These are phyloP conservation scores for Komagataella pseudopastoris DNA, from an alignment of 805 yeast genomes.

Conservation along the genomic window DNA sequence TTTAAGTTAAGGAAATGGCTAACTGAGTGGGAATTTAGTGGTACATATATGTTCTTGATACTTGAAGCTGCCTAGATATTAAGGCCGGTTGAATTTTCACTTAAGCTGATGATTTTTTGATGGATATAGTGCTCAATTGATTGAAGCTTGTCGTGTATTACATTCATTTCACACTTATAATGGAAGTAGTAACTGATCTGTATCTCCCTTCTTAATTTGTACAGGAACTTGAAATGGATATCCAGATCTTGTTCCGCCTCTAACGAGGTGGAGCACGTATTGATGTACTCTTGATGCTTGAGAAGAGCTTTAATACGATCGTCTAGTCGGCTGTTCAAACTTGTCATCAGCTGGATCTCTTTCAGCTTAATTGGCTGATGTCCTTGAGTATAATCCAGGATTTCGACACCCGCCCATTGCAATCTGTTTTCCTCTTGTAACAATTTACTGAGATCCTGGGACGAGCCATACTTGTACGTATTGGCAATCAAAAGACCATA, in stretches of 20 bases:
- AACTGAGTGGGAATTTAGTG: not conserved
- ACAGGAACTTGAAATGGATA: not conserved
- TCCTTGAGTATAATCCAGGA: not conserved
- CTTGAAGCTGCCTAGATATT: no score
- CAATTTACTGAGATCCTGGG: not conserved
- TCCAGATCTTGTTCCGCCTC: not conserved
- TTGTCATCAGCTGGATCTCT: not conserved
- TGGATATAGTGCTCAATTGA: not conserved
- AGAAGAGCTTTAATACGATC: not conserved
- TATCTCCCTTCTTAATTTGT: not conserved
- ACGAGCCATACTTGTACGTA: constrained; percentile 17
- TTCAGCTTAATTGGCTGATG: not conserved
- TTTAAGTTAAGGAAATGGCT: not conserved
- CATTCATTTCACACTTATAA: not conserved
- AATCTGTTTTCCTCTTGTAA: not conserved
- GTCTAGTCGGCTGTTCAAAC: not conserved
- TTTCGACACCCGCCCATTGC: not conserved
- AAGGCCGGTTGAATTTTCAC: no score
- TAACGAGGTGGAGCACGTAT: not conserved
- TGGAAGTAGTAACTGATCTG: not conserved
- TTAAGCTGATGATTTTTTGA: not conserved
- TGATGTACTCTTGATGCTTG: not conserved
- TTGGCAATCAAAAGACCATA: constrained; percentile 43
- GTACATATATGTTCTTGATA: no score
- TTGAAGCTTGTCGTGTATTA: not conserved